Evolutionary conservation across 352 stramenopile genomes (phyloP), one percentile per base, ranked within the genome.

Genomic region (Phytopythium ostracodes): DNA sequence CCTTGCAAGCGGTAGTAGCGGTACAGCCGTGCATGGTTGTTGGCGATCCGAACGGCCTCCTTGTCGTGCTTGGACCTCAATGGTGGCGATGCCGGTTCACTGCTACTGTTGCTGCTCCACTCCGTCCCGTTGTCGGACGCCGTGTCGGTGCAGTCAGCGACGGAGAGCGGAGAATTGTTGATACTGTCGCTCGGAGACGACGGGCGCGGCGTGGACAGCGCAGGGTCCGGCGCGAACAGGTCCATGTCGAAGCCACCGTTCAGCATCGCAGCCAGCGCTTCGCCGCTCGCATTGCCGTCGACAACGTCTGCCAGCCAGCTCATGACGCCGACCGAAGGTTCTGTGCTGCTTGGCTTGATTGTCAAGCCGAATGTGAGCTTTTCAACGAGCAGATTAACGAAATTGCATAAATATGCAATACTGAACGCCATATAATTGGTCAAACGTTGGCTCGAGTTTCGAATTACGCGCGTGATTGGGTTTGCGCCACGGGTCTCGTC

Each of bases 111-210:
- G n/a, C 18, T 44, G 9, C 6, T 10, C 31, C 17, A 38, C 18
- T 59, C 54, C 12, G 18, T 29, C 1, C 52, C 52, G 11, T 59
- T 27, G 35, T 59, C 33, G 40, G 54, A 59, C n/a, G 54, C 38
- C 6, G 53, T 11, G 29, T 57, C 51, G 51, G 31, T 43, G 50
- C 27, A 58, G 11, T 59, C 33, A 35, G 53, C n/a, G 8, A 5
- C 27, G 27, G 50, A 56, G 1, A 6, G 50, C 18, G 50, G 43
- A 15, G 18, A 42, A 18, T 29, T 56, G 20, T 7, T 24, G 27
- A 17, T 18, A 18, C 27, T 42, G 27, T 31, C 29, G 50, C 50
- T 42, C 8, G 50, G 50, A 24, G 50, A 56, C 17, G 27, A 11
- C 8, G 50, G 27, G n/a, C 2, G 38, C 29, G 27, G 18, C 17